Evolutionary conservation across 805 yeast species (phyloP).

Genomic region (Suhomyces vadensis): DNA sequence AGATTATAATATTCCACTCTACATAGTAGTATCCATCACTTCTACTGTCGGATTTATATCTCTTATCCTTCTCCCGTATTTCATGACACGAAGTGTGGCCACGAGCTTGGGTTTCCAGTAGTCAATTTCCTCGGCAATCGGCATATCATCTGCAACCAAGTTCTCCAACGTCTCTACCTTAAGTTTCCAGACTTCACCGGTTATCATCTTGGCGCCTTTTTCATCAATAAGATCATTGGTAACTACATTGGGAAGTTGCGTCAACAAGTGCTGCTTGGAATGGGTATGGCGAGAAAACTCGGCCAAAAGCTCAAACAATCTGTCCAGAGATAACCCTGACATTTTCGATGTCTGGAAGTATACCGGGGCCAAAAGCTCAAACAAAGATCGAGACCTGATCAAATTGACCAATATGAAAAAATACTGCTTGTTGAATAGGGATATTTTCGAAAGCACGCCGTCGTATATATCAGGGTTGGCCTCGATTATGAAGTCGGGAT

Average conservation of each 20-base stretch:
- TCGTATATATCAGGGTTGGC: conserved; percentile 13
- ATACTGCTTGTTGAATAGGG: conserved; percentile 21
- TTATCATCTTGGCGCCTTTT: conserved; percentile 14
- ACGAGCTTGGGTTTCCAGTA: conserved; percentile 26
- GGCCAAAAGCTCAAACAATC: conserved; percentile 20
- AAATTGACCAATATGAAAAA: conserved; percentile 29
- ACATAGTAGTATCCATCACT: conserved; percentile 22
- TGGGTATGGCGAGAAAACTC: conserved; percentile 21
- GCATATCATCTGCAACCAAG: conserved; percentile 16
- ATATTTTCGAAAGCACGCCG: conserved; percentile 14
- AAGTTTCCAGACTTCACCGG: conserved; percentile 26
- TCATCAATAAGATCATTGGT: conserved; percentile 21
- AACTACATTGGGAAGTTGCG: conserved; percentile 25
- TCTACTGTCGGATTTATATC: conserved; percentile 24
- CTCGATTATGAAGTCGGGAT: conserved; percentile 16
- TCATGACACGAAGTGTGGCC: conserved; percentile 22
- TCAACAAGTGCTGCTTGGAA: conserved; percentile 22
- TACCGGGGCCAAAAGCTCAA: conserved; percentile 15
- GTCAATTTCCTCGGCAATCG: conserved; percentile 12
- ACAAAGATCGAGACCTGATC: conserved; percentile 15
- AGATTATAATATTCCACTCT: background rate
- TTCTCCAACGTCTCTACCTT: conserved; percentile 26
- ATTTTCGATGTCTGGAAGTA: conserved; percentile 11
- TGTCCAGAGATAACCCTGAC: conserved; percentile 22
- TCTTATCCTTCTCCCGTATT: conserved; percentile 23